Evolutionary conservation across 2,329 filamentous ascomycete species (phyloP).

Genomic region (Exophiala phaeomuriformis): DNA sequence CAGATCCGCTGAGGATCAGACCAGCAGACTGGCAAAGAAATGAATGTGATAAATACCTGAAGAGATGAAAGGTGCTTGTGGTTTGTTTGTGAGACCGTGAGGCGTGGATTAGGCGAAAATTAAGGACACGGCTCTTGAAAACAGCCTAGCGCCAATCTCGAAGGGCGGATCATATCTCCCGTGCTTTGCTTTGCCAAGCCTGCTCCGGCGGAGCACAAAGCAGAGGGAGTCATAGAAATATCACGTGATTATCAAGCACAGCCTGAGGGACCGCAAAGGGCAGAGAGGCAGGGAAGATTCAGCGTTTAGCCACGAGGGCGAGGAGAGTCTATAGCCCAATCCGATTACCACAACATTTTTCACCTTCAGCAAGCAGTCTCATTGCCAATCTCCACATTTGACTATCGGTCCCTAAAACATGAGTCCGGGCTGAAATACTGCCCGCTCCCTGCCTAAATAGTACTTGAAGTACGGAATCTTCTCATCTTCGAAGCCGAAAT

Average conservation of each 20-base stretch:
- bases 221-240: background rate
- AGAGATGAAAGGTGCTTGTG: conserved; percentile 7
- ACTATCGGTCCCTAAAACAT: too few relatives aligned
- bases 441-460: too few relatives aligned
- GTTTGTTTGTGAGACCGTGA: conserved; percentile 20
- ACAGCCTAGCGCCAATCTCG: conserved; percentile 2
- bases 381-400: too few relatives aligned
- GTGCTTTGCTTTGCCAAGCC: background rate
- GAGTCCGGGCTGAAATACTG: too few relatives aligned
- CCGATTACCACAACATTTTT: too few relatives aligned
- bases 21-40: background rate
- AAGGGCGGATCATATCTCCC: conserved; percentile 9
- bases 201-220: background rate
- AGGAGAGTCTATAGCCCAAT: too few relatives aligned
- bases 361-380: too few relatives aligned
- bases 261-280: background rate
- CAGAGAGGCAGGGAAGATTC: background rate
- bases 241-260: background rate
- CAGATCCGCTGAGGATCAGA: background rate
- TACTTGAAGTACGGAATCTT: background rate
- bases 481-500: conserved; percentile 15
- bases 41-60: background rate
- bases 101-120: conserved; percentile 24
- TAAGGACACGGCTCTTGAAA: conserved; percentile 8
- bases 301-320: too few relatives aligned